Base-by-base conservation (phyloP, 2,329 filamentous ascomycete species). In the Arthrobotrys sinensis region DNA sequence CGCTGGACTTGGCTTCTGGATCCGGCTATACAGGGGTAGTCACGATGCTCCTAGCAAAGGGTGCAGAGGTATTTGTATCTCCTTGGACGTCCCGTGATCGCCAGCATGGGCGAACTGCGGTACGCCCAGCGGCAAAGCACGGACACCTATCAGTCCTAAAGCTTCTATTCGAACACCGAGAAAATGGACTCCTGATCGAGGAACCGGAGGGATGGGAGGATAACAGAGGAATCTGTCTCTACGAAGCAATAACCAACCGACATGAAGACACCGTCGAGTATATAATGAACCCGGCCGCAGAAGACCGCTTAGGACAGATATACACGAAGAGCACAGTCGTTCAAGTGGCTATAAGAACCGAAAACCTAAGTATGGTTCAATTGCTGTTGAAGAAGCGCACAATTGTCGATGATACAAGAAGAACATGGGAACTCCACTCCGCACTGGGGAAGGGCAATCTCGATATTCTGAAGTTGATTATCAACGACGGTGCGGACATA, bases 1-100 rank as follows among this genome's bases (percentile, higher is more conserved):
- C 72, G n/a, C n/a, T 76, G 46, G 65, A 69, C 63, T 12, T 69
- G 3, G 72, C 72, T 32, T 32, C 65, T 32, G 64, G 19, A n/a
- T 34, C n/a, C 1, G 72, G 72, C 14, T 16, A 62, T 19, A 14
- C 46, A 10, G n/a, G 36, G 1, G 45, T 48, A 0, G 63, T 67
- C 1, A 43, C 6, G 5, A 32, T 67, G 3, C 52, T 75, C 2
- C 19, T 75, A 21, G 43, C n/a, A n/a, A 40, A 60, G 3, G 65
- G 60, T 21, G 65, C 72, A 8, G 24, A 38, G 12, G 45, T 52
- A 3, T 73, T 73, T 21, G 24, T 57, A 19, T 21, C 48, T 21
- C 19, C 21, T 21, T 73, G 60, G 57, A 57, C 46, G 14, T 2
- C 38, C 8, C 45, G 24, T 11, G 60, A 65, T 10, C 55, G 55